Conservation (phyloP, 106 monocot species). For the Vanilla planifolia region DNA sequence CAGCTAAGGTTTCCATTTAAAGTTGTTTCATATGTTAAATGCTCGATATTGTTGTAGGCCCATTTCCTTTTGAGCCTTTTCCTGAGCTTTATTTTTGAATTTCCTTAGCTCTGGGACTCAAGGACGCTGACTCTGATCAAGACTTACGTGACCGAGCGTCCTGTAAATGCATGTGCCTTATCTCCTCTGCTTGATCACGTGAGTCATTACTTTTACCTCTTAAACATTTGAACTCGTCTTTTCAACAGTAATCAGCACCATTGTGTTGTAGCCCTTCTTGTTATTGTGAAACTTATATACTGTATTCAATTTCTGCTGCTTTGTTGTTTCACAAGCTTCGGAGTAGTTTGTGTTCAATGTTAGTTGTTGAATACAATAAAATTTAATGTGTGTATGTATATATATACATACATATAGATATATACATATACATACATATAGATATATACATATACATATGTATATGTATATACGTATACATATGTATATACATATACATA, state of each 20-base stretch:
- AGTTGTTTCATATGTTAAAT: background rate
- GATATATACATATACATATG: too few species aligned
- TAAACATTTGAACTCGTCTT: background rate
- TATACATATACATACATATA: too few species aligned
- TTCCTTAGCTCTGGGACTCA: conserved; percentile 77
- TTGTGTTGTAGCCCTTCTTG: too few species aligned
- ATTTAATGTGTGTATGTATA: too few species aligned
- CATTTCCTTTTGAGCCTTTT: background rate
- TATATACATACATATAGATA: too few species aligned
- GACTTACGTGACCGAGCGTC: conserved; percentile 69
- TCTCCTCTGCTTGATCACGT: conserved; percentile 98
- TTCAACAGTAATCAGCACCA: background rate
- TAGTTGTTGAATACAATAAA: too few species aligned
- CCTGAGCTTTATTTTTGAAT: background rate
- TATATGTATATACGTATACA: too few species aligned
- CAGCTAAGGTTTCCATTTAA: conserved; percentile 57
- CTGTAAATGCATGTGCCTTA: conserved; percentile 87
- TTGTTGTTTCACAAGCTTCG: too few species aligned
- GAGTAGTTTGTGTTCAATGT: too few species aligned
- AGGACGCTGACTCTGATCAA: conserved; percentile 85
- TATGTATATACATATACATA: too few species aligned
- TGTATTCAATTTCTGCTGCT: too few species aligned
- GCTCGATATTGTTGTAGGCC: background rate
- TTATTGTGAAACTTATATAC: too few species aligned
- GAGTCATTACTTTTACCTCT: conserved; percentile 6